Evolutionary conservation across 306 rosid species (phyloP).

Genomic region (Glycine soja): DNA sequence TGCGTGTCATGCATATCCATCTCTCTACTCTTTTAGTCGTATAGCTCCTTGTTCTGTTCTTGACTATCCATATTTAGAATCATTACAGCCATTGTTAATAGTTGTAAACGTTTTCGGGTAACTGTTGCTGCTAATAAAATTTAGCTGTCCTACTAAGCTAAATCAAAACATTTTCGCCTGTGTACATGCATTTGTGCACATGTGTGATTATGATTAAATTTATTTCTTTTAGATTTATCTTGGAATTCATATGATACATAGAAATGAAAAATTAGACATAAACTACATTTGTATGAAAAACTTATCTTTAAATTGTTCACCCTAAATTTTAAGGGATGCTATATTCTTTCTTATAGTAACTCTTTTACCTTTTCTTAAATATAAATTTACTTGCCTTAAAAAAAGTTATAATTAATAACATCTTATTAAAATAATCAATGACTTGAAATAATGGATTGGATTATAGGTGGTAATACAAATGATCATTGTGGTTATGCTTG

Average conservation of each 20-base stretch:
- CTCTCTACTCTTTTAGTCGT: not conserved
- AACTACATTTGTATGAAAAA: not conserved
- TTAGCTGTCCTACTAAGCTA: not conserved
- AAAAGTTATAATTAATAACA: not conserved
- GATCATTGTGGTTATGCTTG: not conserved
- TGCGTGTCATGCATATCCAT: not conserved
- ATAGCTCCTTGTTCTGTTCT: not conserved
- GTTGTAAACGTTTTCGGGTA: not conserved
- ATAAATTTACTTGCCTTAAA: not conserved
- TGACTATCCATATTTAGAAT: conserved; percentile 3
- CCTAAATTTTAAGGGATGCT: too few relatives aligned
- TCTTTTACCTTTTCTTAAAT: not conserved
- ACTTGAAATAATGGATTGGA: not conserved
- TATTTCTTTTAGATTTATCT: not conserved
- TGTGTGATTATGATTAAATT: not conserved
- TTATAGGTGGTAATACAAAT: too few relatives aligned
- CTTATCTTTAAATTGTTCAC: not conserved
- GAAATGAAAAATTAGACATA: not conserved
- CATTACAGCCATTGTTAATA: not conserved
- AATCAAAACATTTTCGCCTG: not conserved
- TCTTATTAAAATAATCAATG: not conserved
- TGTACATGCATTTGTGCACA: too few relatives aligned
- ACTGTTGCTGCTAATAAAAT: not conserved
- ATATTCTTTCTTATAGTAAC: not conserved
- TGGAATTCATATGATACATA: not conserved